Percentiles rank a stretch among this genome's conserved stretches.
Evolutionary conservation across 148 eudicot genomes (phyloP).

Genomic region (Rhododendron ferrugineum): DNA sequence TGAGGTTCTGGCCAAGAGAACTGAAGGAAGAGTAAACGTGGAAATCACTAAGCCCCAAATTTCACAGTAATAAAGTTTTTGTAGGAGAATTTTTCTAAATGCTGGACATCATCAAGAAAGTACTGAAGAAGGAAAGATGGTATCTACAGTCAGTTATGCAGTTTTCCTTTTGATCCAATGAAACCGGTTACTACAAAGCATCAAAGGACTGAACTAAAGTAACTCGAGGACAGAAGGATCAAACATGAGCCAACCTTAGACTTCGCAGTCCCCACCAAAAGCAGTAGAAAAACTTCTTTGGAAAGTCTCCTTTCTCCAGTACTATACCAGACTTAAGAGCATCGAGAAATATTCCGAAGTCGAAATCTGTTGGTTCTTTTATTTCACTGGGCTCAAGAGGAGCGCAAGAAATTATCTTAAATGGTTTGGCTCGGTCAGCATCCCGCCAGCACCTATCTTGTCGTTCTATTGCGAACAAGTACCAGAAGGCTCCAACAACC

Average conservation of each 20-base stretch:
- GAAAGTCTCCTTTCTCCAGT: constrained; percentile 40
- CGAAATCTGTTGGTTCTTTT: constrained; percentile 26
- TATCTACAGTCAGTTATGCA: neutral
- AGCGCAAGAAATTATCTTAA: too few species aligned
- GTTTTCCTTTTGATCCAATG: neutral
- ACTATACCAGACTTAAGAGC: constrained; percentile 54
- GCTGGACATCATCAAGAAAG: neutral
- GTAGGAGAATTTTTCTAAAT: neutral
- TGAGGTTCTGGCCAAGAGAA: constrained; percentile 74
- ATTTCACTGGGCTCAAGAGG: constrained; percentile 28
- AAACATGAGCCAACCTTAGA: constrained; percentile 49
- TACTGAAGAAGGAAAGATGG: constrained; percentile 1
- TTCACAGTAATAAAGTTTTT: neutral
- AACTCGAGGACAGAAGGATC: neutral
- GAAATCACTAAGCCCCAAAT: neutral
- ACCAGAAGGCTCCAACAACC: constrained; percentile 84
- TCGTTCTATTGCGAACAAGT: constrained; percentile 62
- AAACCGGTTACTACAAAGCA: neutral
- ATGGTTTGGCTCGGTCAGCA: constrained; percentile 15
- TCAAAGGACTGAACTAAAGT: neutral
- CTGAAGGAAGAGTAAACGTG: constrained; percentile 27
- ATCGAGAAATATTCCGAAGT: constrained; percentile 67
- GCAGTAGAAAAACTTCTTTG: constrained; percentile 56
- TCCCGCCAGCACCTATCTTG: constrained; percentile 51
- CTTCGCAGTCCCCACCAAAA: constrained; percentile 92